Evolutionary conservation across 192 early-diverging fungal genomes (phyloP).

Genomic region (Geranomyces michiganensis): DNA sequence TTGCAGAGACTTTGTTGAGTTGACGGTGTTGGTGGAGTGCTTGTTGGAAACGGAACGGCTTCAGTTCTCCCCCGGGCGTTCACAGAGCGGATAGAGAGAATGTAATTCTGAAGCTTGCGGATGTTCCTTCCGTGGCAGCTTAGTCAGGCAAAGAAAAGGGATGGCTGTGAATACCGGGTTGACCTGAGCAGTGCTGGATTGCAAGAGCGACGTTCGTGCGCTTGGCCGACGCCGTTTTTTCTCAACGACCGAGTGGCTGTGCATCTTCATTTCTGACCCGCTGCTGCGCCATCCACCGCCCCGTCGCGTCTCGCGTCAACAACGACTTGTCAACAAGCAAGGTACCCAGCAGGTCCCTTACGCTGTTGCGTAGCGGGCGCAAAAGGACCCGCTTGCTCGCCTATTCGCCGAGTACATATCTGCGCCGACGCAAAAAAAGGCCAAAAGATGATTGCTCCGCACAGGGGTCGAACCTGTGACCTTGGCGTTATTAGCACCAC

Average conservation of each 20-base stretch:
- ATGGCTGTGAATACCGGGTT: constrained; percentile 14
- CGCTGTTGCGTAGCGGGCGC: too few species aligned
- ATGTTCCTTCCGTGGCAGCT: constrained; percentile 3
- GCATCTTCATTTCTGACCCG: neutral
- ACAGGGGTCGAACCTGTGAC: constrained; percentile 26
- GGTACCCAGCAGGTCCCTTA: too few species aligned
- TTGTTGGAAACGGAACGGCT: neutral
- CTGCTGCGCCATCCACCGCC: neutral
- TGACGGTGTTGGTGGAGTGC: neutral
- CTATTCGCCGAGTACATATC: too few species aligned
- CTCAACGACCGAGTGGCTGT: neutral
- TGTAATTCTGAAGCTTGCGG: neutral
- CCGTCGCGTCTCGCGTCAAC: neutral
- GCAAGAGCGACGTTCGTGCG: neutral
- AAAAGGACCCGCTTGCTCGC: too few species aligned
- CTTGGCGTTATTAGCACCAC: constrained; percentile 27
- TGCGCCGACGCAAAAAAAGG: neutral
- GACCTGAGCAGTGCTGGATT: neutral
- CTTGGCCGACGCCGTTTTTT: neutral
- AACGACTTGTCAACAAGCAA: too few species aligned
- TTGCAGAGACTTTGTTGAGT: constrained; percentile 28
- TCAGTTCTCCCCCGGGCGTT: constrained; percentile 30
- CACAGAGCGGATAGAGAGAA: constrained; percentile 6
- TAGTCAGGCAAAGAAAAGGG: neutral
- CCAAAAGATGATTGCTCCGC: constrained; percentile 8